Evolutionary conservation across 495 filamentous ascomycete species (phyloP).

Genomic region (Penicillium turbatum): DNA sequence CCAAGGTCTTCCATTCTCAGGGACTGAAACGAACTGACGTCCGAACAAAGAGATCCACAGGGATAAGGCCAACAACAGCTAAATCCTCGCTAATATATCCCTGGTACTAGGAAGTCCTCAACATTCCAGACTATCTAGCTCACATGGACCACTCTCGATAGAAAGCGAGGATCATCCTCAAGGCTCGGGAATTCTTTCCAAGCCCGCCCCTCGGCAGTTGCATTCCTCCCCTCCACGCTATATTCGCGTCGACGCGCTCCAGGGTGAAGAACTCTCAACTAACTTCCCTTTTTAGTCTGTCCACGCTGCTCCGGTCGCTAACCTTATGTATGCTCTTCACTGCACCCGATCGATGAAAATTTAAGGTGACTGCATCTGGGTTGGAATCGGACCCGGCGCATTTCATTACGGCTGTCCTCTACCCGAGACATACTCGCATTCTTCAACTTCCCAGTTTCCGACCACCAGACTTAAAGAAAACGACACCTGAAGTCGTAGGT

Average conservation of each 20-base stretch:
- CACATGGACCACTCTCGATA: background rate
- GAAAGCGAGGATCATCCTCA: slow-evolving; percentile 7
- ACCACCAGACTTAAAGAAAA: background rate
- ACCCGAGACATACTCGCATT: background rate
- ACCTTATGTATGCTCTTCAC: slow-evolving; percentile 4
- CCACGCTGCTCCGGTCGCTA: background rate
- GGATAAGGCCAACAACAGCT: slow-evolving; percentile 9
- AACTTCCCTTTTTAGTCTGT: slow-evolving; percentile 22
- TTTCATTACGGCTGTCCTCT: background rate
- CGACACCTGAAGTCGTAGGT: background rate
- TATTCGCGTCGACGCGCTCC: slow-evolving; percentile 31
- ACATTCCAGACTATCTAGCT: slow-evolving; percentile 21
- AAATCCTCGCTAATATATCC: slow-evolving; percentile 7
- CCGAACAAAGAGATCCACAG: slow-evolving; percentile 11
- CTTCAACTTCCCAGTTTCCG: background rate
- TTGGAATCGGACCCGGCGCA: slow-evolving; percentile 8
- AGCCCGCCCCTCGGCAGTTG: slow-evolving; percentile 24
- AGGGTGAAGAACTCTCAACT: slow-evolving; percentile 9
- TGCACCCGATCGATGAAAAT: slow-evolving; percentile 5
- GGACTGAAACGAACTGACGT: slow-evolving; percentile 19
- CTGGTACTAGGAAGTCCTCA: slow-evolving; percentile 2
- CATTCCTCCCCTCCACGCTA: slow-evolving; percentile 34
- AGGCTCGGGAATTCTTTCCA: slow-evolving; percentile 26
- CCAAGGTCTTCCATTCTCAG: slow-evolving; percentile 13
- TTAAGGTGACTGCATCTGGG: slow-evolving; percentile 6